Evolutionary conservation across 2,329 filamentous ascomycete species (phyloP), one percentile per base, ranked within the genome.

Genomic region (Fonsecaea erecta): DNA sequence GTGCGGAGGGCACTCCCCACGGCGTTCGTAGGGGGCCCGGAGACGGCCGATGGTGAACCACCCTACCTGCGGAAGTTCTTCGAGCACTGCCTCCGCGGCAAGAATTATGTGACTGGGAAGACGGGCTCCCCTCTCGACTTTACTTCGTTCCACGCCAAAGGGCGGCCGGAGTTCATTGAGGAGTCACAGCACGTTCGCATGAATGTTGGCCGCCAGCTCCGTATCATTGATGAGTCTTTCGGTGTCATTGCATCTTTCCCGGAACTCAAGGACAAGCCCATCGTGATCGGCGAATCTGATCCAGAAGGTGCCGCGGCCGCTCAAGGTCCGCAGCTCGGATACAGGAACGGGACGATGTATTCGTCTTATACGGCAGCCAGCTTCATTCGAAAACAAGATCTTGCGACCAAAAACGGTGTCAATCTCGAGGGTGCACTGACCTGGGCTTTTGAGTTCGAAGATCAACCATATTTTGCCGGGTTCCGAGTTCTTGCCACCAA

Each of bases 361-460:
- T 57, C 54, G n/a, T 57, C 54, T 1, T 57, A 57, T 16, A 57
- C 54, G 0, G 54, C 54, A 3, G 54, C 54, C 9, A 57, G 54
- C 18, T 57, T 57, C 16, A 26, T 37, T 3, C 54, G 54, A 3
- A 57, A 57, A 18, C 54, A 57, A 24, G 18, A 26, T 9, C 54
- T 57, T 40, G 32, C 54, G 1, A 35, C 35, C 18, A 43, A 46
- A 16, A 18, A 57, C 18, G 32, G 34, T 0, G 32, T 43, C 4
- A 57, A 57, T 30, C 35, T 57, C 11, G 34, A 57, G 16, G 54
- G 54, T 0, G 54, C 35, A 12, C 16, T 57, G 2, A 57, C 54
- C n/a, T 57, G 54, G 54, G 54, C 54, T 2, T 57, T 57, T 7
- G 54, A 57, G 14, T 57, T 57, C 18, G 54, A 57, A 24, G 34